Base-by-base conservation (phyloP, 306 rosid species). In the Rosa rugosa region DNA sequence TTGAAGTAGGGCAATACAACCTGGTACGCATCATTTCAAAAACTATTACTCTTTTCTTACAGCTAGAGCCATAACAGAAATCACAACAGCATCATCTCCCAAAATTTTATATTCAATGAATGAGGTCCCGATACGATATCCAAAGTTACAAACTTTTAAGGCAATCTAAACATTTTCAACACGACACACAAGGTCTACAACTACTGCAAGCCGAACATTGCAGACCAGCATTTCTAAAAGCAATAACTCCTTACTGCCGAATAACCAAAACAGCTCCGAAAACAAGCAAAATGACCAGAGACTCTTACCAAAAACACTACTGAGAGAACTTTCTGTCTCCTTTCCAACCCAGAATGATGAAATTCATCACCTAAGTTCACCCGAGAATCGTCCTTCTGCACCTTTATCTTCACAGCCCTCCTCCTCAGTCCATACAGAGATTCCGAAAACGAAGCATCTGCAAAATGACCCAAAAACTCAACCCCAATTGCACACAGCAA, bases 391-490 rank as follows among this genome's bases (percentile, higher is more conserved):
- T 81, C 86, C 71, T 71, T 90, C 63, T 86, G 76, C n/a, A 79
- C 80, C 82, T 79, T 75, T 51, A 89, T 71, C 51, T 82, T 88
- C 5, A 83, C 94, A 2, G 90, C 96, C 85, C 98, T 87, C 88
- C 99, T 88, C 49, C 98, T 82, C 50, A 95, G 88, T 0, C 98
- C 97, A 45, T 95, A 95, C 2, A 95, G 81, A 8, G 98, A 95
- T 81, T 95, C 98, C 31, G 98, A 80, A 53, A 92, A 95, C 23
- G 99, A 95, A 79, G 99, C 99, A 85, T 95, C 97, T 89, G 85
- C 75, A 68, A 36, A 49, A 36, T 23, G n/a, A 46, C 23, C 47
- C 66, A 75, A 6, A 3, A 16, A 2, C 18, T 20, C 31, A 71
- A 53, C 41, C 5, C 5, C 51, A 31, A 27, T 22, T 22, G 1